Conservation (phyloP, 805 yeast genomes). For the Cyberlindnera meyerae region DNA sequence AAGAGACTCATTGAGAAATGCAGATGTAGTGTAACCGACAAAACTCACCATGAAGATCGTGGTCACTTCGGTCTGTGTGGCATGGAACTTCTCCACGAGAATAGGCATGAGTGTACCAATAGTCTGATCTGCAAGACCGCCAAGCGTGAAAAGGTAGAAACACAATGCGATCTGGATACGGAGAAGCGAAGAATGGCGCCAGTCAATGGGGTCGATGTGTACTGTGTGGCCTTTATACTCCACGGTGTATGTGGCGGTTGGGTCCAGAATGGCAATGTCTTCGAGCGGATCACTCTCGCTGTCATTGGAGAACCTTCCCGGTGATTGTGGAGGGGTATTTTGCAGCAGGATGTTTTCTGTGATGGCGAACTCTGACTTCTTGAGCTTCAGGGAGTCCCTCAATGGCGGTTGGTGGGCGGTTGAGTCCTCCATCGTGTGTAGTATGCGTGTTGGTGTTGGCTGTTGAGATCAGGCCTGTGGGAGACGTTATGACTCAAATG, state of each 20-base stretch:
- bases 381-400: background rate
- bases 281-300: no score
- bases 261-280: constrained; percentile 7
- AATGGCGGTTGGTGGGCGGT: no score
- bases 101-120: constrained; percentile 56
- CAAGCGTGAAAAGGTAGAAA: constrained; percentile 36
- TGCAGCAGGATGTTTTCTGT: constrained; percentile 1
- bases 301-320: background rate
- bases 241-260: constrained; percentile 5
- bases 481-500: no score
- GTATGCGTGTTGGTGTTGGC: no score
- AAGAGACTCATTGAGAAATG: constrained; percentile 40
- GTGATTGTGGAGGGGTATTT: constrained; percentile 1
- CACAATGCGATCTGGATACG: constrained; percentile 40
- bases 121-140: constrained; percentile 59
- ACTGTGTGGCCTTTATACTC: constrained; percentile 4
- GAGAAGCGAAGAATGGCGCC: constrained; percentile 31
- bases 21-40: constrained; percentile 51
- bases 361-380: constrained; percentile 1
- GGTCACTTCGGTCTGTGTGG: constrained; percentile 45
- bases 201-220: constrained; percentile 10
- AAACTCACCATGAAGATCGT: constrained; percentile 48
- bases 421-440: no score
- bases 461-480: no score
- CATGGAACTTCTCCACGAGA: constrained; percentile 41